phyloP scores from a whole-genome alignment of 371 early-diverging fungal species.

The Phascolomyces articulosus region DNA sequence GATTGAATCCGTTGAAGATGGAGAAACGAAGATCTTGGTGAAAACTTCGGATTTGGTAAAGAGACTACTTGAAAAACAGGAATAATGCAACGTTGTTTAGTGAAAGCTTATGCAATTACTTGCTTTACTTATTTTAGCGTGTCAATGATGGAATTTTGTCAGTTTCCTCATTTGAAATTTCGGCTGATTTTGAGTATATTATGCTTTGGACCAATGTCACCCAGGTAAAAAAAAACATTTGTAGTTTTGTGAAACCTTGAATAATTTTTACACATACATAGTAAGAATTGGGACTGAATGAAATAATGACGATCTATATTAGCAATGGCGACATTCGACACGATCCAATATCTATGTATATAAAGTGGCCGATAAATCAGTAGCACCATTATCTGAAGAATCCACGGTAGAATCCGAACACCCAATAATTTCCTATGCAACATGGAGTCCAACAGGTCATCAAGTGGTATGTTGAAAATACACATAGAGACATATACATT shows the following conservation, averaged over 20 bases:
- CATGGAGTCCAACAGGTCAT: slow-evolving; percentile 85
- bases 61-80: neutral
- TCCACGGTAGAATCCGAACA: slow-evolving; percentile 26
- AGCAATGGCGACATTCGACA: slow-evolving; percentile 88
- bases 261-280: no score
- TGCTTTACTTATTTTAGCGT: no score
- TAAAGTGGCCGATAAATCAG: slow-evolving; percentile 54
- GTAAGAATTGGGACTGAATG: neutral
- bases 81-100: no score
- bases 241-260: neutral
- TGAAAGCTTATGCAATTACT: no score
- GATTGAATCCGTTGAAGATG: slow-evolving; percentile 38
- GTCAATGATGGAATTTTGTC: slow-evolving; percentile 23
- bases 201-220: slow-evolving; percentile 70
- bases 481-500: no score
- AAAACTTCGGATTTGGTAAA: slow-evolving; percentile 32
- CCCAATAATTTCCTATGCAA: slow-evolving; percentile 62
- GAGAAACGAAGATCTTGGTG: slow-evolving; percentile 29
- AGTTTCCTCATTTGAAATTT: slow-evolving; percentile 58
- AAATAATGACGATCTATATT: neutral
- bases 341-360: slow-evolving; percentile 81
- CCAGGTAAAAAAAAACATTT: slow-evolving; percentile 34
- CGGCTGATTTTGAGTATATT: slow-evolving; percentile 79
- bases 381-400: slow-evolving; percentile 61
- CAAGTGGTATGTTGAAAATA: slow-evolving; percentile 53